Base-by-base conservation (phyloP, 202 grass and related monocot genomes). In the Zoysia matrella region DNA sequence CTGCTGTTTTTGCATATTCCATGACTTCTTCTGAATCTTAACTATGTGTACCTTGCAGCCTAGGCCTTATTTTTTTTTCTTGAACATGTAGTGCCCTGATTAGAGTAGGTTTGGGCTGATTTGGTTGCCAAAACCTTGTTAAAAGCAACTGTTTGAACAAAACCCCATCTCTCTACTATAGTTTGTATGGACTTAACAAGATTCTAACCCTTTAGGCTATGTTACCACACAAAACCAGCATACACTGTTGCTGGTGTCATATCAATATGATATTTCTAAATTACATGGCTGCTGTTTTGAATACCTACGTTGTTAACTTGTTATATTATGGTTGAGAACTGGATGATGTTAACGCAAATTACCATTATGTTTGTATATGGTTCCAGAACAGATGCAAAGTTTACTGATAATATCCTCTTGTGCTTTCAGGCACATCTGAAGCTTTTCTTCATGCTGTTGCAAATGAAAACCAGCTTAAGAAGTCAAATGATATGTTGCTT, bases 401-500 rank as follows among this genome's bases (percentile, higher is more conserved):
- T 2, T 18, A 12, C 8, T 48, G 50, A 71, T 83, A 40, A 71
- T 63, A 52, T 75, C 42, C 65, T 75, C 73, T 48, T 65, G 45
- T 68, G 54, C 58, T 79, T 85, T 61, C 82, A 98, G 96, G 96
- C 57, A 98, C 96, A 13, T 93, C 91, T 43, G 96, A 98, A 86
- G 89, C 96, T 73, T 98, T 98, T 86, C 75, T 98, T 72, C 96
- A 98, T 90, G 87, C 92, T 64, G 92, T 98, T 72, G 92, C 90
- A 76, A 89, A 95, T 87, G 92, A 98, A 85, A 83, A 68, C 67
- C 91, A 98, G 78, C 85, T 98, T 73, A 95, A 92, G 85, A 76
- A 80, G 85, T 98, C 96, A 68, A 98, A 98, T 81, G 78, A 93
- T 88, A 90, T 83, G 57, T 81, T 98, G 72, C 91, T 98, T 52